Percentiles rank a stretch among this genome's conserved stretches.
These are phyloP conservation scores for Penicillium samsonianum DNA, from an alignment of 495 filamentous ascomycete species.

Conservation along the genomic window DNA sequence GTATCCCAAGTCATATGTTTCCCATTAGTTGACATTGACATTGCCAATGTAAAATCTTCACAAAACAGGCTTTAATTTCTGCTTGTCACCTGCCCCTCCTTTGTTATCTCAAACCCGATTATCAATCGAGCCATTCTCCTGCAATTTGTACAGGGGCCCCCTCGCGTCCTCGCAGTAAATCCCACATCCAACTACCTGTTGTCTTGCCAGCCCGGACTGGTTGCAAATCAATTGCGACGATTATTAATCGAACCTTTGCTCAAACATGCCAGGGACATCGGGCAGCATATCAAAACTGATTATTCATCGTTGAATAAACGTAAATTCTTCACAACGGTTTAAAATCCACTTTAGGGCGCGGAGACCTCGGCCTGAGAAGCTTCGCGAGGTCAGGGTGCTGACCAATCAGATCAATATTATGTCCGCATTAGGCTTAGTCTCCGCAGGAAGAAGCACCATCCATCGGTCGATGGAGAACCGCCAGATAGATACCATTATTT, in stretches of 20 bases:
- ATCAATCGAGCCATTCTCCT: not conserved
- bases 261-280: not conserved
- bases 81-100: not conserved
- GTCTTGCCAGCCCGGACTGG: not conserved
- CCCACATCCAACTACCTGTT: not conserved
- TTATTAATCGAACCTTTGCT: not conserved
- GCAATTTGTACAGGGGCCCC: not conserved
- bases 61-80: not conserved
- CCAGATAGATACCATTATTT: too few species aligned
- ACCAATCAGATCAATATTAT: too few species aligned
- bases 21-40: not conserved
- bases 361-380: too few species aligned
- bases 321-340: not conserved
- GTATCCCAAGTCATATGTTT: not conserved
- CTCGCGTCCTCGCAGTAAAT: not conserved
- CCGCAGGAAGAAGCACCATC: too few species aligned
- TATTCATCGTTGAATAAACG: not conserved
- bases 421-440: too few species aligned
- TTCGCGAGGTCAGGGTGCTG: too few species aligned
- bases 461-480: too few species aligned
- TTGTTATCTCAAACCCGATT: not conserved
- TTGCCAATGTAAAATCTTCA: not conserved
- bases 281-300: not conserved
- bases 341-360: too few species aligned
- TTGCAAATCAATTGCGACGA: not conserved